Base-by-base conservation (phyloP, 1,284 basidiomycete genomes). In the Cystobasidium sp. region DNA sequence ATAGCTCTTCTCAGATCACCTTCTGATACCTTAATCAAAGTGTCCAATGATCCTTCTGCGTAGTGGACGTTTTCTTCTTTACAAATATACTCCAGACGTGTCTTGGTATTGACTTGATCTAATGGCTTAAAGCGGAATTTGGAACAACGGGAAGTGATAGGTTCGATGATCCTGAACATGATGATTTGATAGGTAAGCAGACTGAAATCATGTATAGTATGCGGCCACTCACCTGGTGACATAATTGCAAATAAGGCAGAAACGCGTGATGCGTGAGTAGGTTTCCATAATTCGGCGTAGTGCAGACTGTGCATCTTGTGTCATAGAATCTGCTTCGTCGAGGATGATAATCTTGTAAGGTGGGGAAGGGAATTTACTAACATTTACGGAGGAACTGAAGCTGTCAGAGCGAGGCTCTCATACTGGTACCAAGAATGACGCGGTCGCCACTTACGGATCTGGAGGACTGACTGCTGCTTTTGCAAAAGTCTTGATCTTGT, bases 241-340 rank as follows among this genome's bases (percentile, higher is more conserved):
- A 83, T 99, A 99, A 85, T 99, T 99, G 86, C 97, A 99, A 6
- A 99, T 93, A 22, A 99, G 86, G 84, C 97, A 99, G 84, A 99
- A 99, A 5, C 97, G 88, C 46, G 97, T 99, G 81, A 98, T 99
- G 64, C 91, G 88, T 7, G 93, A 94, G 81, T 99, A 95, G 47
- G 90, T 95, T 84, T 99, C 97, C 97, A 99, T 99, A 81, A 99
- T 99, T 24, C 97, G 88, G 63, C 96, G 87, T 55, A 99, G 85
- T 0, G 96, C 96, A 61, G 91, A 94, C 83, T 99, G 96, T 1
- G 96, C 96, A 81, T 99, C 96, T 83, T 99, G 97, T 7, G 96
- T 99, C 96, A 99, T 99, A 14, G 93, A 96, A 82, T 99, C 97
- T 49, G 97, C 97, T 84, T 99, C 97, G 81, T 99, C 97, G 20